Conservation (phyloP, 2,329 filamentous ascomycete species). For the Diaporthe longicolla region DNA sequence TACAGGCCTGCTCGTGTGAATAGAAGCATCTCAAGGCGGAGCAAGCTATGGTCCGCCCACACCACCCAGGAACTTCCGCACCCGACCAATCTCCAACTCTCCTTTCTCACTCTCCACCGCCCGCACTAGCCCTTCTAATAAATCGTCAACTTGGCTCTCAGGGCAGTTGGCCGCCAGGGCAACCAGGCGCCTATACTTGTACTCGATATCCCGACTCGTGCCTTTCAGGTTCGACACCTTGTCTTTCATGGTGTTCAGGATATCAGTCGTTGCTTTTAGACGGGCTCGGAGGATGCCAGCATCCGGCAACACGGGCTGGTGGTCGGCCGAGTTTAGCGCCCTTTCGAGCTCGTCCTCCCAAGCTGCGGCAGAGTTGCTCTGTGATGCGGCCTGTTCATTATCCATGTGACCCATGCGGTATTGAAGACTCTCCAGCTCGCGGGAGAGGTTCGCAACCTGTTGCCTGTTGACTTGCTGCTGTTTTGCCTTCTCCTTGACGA, state of each 20-base stretch:
- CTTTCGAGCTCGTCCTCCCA: slow-evolving; percentile 70
- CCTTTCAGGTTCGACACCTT: slow-evolving; percentile 81
- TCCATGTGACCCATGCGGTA: slow-evolving; percentile 64
- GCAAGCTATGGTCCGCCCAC: slow-evolving; percentile 71
- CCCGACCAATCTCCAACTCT: slow-evolving; percentile 81
- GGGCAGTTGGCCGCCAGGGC: slow-evolving; percentile 86
- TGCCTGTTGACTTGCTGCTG: slow-evolving; percentile 76
- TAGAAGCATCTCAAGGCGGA: not conserved
- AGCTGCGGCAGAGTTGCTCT: slow-evolving; percentile 61
- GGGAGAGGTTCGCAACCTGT: slow-evolving; percentile 83
- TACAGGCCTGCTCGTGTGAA: not conserved
- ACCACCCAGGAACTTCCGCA: slow-evolving; percentile 83
- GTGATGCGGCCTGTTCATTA: slow-evolving; percentile 58
- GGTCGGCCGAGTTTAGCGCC: slow-evolving; percentile 60
- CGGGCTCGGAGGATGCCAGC: slow-evolving; percentile 75
- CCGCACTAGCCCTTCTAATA: slow-evolving; percentile 83
- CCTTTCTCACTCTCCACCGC: slow-evolving; percentile 90
- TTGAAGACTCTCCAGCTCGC: slow-evolving; percentile 80
- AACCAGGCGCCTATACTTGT: slow-evolving; percentile 90
- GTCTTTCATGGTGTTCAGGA: slow-evolving; percentile 76
- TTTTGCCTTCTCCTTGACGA: slow-evolving; percentile 75
- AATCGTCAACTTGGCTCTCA: slow-evolving; percentile 83
- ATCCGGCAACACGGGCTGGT: slow-evolving; percentile 68
- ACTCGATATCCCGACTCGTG: slow-evolving; percentile 85
- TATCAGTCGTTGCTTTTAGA: slow-evolving; percentile 77